Percentiles rank a stretch among this genome's conserved stretches.
phyloP scores from a whole-genome alignment of 805 yeast species.

The Candida chilensis region DNA sequence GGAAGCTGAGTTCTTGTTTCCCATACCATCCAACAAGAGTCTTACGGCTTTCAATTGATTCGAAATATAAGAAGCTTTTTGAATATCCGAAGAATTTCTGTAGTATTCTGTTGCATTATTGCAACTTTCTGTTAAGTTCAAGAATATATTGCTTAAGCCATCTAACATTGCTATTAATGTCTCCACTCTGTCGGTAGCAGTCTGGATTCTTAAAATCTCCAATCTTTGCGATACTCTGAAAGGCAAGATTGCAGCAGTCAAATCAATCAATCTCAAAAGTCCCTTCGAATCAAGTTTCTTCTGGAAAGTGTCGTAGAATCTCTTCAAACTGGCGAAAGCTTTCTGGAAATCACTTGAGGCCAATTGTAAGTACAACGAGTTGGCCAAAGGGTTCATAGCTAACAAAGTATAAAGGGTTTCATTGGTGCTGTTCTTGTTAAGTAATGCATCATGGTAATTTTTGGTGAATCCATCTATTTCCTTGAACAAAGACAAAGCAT shows the following conservation, averaged over 20 bases:
- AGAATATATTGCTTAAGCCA: conserved; percentile 28
- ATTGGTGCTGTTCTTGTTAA: conserved; percentile 4
- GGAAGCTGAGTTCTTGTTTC: conserved; percentile 9
- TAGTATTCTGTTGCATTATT: conserved; percentile 35
- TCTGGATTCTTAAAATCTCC: conserved; percentile 21
- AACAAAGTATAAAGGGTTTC: conserved; percentile 10
- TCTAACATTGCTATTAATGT: conserved; percentile 19
- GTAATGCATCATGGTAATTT: conserved; percentile 23
- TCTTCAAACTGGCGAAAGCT: conserved; percentile 26
- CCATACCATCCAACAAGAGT: conserved; percentile 36
- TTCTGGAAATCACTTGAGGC: conserved; percentile 29
- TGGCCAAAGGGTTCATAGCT: conserved; percentile 31
- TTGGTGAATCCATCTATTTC: conserved; percentile 22
- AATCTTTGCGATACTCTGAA: conserved; percentile 33
- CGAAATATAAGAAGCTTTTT: conserved; percentile 46
- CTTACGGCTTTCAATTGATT: conserved; percentile 45
- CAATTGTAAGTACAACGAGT: conserved; percentile 29
- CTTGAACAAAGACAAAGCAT: conserved; percentile 14
- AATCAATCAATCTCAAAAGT: conserved; percentile 20
- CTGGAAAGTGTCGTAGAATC: conserved; percentile 12
- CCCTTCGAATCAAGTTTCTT: conserved; percentile 5
- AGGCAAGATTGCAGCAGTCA: conserved; percentile 43
- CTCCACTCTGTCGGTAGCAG: conserved; percentile 20
- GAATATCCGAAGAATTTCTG: conserved; percentile 38
- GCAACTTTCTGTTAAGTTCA: conserved; percentile 17